A percentile compares a stretch with the other conserved stretches of the same genome.
Evolutionary conservation across 371 early-diverging fungal genomes (phyloP).

Genomic region (Mortierella sp.): DNA sequence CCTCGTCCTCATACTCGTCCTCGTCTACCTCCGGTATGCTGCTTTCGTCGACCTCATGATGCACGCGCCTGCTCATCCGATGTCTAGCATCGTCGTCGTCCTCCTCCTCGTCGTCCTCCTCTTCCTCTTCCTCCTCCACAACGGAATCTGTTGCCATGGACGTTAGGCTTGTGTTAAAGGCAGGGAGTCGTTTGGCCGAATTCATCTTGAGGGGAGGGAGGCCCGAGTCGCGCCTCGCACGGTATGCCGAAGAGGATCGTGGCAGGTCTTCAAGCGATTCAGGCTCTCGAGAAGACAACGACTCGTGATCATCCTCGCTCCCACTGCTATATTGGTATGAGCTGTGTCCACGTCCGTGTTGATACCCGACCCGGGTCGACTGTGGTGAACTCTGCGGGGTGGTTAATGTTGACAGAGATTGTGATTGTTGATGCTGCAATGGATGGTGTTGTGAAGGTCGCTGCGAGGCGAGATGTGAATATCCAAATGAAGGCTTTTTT

Average conservation of each 20-base stretch:
- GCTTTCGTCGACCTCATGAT: constrained; percentile 20
- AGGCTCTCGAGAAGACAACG: constrained; percentile 11
- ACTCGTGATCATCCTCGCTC: constrained; percentile 24
- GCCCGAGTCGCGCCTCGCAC: constrained; percentile 26
- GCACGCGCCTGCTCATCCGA: constrained; percentile 2
- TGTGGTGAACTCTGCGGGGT: constrained; percentile 20
- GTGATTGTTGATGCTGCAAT: not conserved
- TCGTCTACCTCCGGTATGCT: constrained; percentile 2
- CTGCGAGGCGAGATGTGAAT: not conserved
- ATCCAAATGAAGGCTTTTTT: constrained; percentile 1
- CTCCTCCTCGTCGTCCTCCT: constrained; percentile 16
- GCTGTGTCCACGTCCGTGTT: constrained; percentile 13
- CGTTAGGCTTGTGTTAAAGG: constrained; percentile 3
- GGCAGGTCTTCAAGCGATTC: not conserved
- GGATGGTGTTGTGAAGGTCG: not conserved
- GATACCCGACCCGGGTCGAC: constrained; percentile 8
- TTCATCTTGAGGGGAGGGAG: constrained; percentile 27
- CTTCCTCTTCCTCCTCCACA: constrained; percentile 25
- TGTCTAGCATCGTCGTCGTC: constrained; percentile 2
- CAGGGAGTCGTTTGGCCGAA: constrained; percentile 21
- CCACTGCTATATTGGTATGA: constrained; percentile 18
- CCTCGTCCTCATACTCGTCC: not conserved
- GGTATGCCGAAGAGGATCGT: constrained; percentile 2
- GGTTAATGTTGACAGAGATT: constrained; percentile 3
- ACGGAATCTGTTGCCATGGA: constrained; percentile 17